These are phyloP conservation scores for Aspergillus eucalypticola DNA, from an alignment of 2,329 filamentous ascomycete genomes.

Conservation along the genomic window DNA sequence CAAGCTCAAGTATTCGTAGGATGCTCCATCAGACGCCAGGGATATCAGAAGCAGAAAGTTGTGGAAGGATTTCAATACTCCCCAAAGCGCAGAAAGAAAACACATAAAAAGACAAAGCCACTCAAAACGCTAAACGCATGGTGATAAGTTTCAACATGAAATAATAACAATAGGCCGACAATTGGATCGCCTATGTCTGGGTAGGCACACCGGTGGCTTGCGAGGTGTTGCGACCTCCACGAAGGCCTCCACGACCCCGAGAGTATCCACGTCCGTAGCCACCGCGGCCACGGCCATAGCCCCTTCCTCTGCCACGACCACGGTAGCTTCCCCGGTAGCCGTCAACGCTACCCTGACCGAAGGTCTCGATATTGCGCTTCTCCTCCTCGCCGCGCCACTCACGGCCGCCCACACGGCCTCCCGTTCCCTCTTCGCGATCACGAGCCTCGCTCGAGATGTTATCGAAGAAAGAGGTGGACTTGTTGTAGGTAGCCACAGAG, in stretches of 20 bases:
- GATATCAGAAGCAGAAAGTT: slow-evolving; percentile 19
- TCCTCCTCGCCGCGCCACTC: slow-evolving; percentile 93
- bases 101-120: neutral
- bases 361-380: slow-evolving; percentile 95
- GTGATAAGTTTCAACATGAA: slow-evolving; percentile 13
- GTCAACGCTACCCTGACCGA: slow-evolving; percentile 94
- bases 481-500: slow-evolving; percentile 70
- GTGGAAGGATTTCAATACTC: slow-evolving; percentile 26
- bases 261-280: slow-evolving; percentile 48
- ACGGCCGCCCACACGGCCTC: slow-evolving; percentile 70
- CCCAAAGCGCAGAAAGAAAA: slow-evolving; percentile 23
- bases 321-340: slow-evolving; percentile 79
- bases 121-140: slow-evolving; percentile 19
- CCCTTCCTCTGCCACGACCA: slow-evolving; percentile 58
- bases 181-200: slow-evolving; percentile 25
- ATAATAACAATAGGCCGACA: neutral
- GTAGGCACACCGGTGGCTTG: slow-evolving; percentile 43
- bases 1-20: slow-evolving; percentile 27
- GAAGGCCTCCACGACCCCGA: slow-evolving; percentile 42
- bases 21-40: slow-evolving; percentile 28
- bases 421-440: slow-evolving; percentile 73
- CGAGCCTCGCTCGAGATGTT: slow-evolving; percentile 95
- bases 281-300: slow-evolving; percentile 52
- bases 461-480: slow-evolving; percentile 89
- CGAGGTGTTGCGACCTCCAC: slow-evolving; percentile 39